Base-by-base conservation (phyloP, 2,329 filamentous ascomycete genomes). In the Penicillium sp. region DNA sequence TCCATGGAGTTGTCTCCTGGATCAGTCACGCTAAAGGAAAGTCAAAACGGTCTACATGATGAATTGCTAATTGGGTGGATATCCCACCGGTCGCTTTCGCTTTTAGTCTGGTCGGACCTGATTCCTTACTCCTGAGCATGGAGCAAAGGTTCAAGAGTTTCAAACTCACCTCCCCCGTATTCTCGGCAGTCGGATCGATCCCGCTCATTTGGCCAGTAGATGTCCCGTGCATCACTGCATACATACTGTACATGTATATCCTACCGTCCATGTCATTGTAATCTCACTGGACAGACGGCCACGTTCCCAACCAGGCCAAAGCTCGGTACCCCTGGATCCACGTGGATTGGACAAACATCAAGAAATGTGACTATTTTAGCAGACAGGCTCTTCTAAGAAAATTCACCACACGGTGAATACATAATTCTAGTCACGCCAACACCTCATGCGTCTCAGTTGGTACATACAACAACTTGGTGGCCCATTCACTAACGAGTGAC, bases 251-350 rank as follows among this genome's bases (percentile, higher is more conserved):
- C n/a, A n/a, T n/a, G n/a, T n/a, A n/a, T n/a, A n/a, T 4, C 6
- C 4, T 28, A 9, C 9, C n/a, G 10, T 26, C 8, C 7, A 17
- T 47, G 2, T 2, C 3, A 28, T 42, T 42, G 26, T 47, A 47
- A 4, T 6, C 24, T 30, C 17, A 17, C 15, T n/a, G 26, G 26
- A 44, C n/a, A 2, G 19, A 15, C 22, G 13, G 5, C 30, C 12
- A 19, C 15, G n/a, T 17, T 22, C 37, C 49, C 12, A 37, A 15
- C 13, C 13, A 1, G 50, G n/a, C 35, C 30, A 53, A 35, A 53
- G 50, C 50, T 53, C 30, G 30, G 50, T 24, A 8, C 22, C 49
- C 28, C 19, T 53, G 50, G 22, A 53, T 53, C 50, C 50, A 53
- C 30, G 50, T 53, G 50, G 50, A 53, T 37, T 53, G 50, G n/a